Base-by-base conservation (phyloP, 257 asterid species). In the Thymus mandschuricus region DNA sequence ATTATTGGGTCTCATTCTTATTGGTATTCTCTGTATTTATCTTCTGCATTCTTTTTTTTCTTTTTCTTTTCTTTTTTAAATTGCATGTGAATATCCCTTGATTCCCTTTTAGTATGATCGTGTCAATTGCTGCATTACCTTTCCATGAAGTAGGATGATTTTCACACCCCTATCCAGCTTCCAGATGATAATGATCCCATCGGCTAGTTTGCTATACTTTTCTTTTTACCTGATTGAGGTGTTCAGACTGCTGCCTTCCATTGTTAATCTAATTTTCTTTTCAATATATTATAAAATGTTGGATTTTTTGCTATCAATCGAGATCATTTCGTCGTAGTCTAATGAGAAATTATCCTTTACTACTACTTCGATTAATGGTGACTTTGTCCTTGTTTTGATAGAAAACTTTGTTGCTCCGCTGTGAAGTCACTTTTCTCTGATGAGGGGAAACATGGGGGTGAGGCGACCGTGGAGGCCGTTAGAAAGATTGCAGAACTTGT, bases 401-500 rank as follows among this genome's bases (percentile, higher is more conserved):
- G 99, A 78, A 86, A 87, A 72, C 79, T 77, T 62, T 86, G 97
- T 76, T 89, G 96, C 75, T 60, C 85, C 46, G 34, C 92, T 38
- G 64, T 88, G 33, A 92, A 89, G 83, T 88, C 92, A 45, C 93
- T 92, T 77, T 92, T 95, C 77, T 70, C 82, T 43, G 82, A 89
- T 49, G 94, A 90, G 76, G 98, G 97, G 72, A 95, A 95, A 84
- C 99, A 95, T 81, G 96, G 96, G 1, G 96, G 99, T 50, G 99
- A 92, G 86, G 96, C 72, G 74, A 95, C 98, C 28, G 86, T 92
- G 69, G 99, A 92, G 88, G 97, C 96, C 74, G 96, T 89, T 74
- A 86, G 73, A 75, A 60, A 81, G 88, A 89, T 95, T 46, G 98
- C 97, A 12, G 96, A 89, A 13, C 87, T 87, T 57, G 98, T 95